Base-by-base conservation (phyloP, 2,329 filamentous ascomycete species). In the Aspergillus japonicus region DNA sequence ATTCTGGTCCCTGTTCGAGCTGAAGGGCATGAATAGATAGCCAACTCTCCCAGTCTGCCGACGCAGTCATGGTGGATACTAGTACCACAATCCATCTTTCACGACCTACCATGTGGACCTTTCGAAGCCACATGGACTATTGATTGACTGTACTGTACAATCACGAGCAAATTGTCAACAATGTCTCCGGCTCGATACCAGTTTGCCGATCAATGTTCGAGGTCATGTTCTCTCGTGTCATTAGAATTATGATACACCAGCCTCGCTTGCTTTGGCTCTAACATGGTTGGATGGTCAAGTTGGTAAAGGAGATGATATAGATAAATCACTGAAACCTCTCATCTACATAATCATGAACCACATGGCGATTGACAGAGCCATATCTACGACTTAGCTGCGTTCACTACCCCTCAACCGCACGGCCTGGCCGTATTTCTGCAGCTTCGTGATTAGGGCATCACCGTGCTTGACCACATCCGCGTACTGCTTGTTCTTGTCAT, bases 401-500 rank as follows among this genome's bases (percentile, higher is more conserved):
- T 99, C 95, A 74, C 94, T 98, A 47, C 95, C 95, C 71, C 95
- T 87, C 79, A 99, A 83, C 73, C 95, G 87, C 65, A 99, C 95
- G 2, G 95, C 90, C 79, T 99, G 95, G 49, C 95, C 95, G 77
- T 99, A 99, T 84, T 99, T 99, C 81, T 99, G 95, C 68, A 99
- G 83, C 84, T 99, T 99, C 60, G 95, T 99, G 75, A 99, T 98
- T 64, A 99, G 84, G 78, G 96, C 91, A 77, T 99, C 95, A 33
- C 95, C 95, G 76, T 98, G 95, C 81, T 95, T 95, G 62, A 99
- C 92, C 42, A 98, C 92, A 70, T 99, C 95, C 70, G 93, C 90
- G 79, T 99, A 99, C 81, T 99, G 95, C 85, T 96, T 97, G 84
- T 98, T 98, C 88, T 99, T 99, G 81, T 96, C 93, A 75, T 98